A percentile compares a stretch with the other conserved stretches of the same genome.
Conservation (phyloP, 257 asterid genomes). For the Mitragyna speciosa region DNA sequence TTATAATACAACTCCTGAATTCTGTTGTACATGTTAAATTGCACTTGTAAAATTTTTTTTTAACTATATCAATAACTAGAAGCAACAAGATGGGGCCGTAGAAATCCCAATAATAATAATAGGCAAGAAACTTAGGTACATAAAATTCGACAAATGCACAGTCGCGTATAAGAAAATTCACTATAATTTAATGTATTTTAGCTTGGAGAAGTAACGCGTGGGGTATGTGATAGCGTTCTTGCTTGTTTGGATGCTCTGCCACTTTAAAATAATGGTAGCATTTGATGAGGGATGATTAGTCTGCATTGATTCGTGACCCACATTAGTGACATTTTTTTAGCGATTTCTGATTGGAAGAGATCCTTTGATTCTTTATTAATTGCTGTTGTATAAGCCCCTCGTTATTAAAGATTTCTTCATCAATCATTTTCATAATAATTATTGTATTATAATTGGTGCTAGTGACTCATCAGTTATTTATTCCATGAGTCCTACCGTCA, state of each 20-base stretch:
- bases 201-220: not conserved
- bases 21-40: too few species aligned
- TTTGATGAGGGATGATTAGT: conserved; percentile 13
- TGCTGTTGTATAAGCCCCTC: not conserved
- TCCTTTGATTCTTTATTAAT: not conserved
- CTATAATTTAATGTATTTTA: too few species aligned
- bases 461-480: not conserved
- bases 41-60: too few species aligned
- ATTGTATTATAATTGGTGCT: not conserved
- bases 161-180: too few species aligned
- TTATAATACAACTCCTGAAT: not conserved
- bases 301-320: conserved; percentile 16
- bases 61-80: too few species aligned
- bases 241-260: conserved; percentile 15
- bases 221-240: not conserved
- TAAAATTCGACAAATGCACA: too few species aligned
- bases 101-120: too few species aligned
- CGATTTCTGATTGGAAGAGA: not conserved
- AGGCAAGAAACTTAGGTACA: too few species aligned
- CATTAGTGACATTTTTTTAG: conserved; percentile 18
- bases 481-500: not conserved
- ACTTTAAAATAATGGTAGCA: conserved; percentile 13
- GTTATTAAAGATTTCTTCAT: not conserved
- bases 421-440: conserved; percentile 17
- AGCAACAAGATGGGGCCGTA: too few species aligned